A percentile compares a stretch with the other conserved stretches of the same genome.
Conservation (phyloP, 345 rosid species). For the Kernera saxatilis region DNA sequence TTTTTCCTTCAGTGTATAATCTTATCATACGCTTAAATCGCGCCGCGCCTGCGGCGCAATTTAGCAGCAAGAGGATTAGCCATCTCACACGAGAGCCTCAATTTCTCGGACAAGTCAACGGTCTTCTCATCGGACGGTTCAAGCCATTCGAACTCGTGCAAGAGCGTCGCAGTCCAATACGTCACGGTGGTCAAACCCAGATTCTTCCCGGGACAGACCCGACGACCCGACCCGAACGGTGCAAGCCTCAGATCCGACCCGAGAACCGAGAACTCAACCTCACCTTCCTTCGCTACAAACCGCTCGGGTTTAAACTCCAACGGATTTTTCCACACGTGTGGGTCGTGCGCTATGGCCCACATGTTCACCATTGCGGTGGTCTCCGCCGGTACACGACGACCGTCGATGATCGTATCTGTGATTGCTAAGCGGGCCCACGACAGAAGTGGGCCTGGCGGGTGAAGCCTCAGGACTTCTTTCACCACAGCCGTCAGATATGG, state of each 20-base stretch:
- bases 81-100: conserved; percentile 79
- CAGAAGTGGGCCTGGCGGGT: conserved; percentile 90
- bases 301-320: conserved; percentile 58
- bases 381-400: conserved; percentile 63
- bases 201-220: conserved; percentile 74
- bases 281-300: conserved; percentile 40
- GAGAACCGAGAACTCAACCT: conserved; percentile 54
- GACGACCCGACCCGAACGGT: conserved; percentile 86
- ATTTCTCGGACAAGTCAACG: conserved; percentile 68
- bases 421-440: conserved; percentile 89
- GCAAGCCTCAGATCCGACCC: conserved; percentile 88
- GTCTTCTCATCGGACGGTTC: conserved; percentile 30
- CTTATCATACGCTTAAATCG: background rate
- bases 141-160: conserved; percentile 69
- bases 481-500: conserved; percentile 67
- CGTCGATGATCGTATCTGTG: conserved; percentile 58
- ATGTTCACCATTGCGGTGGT: conserved; percentile 95
- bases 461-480: conserved; percentile 73
- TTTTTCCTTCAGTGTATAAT: background rate
- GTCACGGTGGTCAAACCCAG: conserved; percentile 61
- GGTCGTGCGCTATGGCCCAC: conserved; percentile 90
- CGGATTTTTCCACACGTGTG: conserved; percentile 59
- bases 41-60: conserved; percentile 39
- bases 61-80: conserved; percentile 56
- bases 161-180: conserved; percentile 61